Percentiles rank a stretch among this genome's conserved stretches.
These are phyloP conservation scores for Aegilops bicornis DNA, from an alignment of 176 grass and related monocot genomes.

Conservation along the genomic window DNA sequence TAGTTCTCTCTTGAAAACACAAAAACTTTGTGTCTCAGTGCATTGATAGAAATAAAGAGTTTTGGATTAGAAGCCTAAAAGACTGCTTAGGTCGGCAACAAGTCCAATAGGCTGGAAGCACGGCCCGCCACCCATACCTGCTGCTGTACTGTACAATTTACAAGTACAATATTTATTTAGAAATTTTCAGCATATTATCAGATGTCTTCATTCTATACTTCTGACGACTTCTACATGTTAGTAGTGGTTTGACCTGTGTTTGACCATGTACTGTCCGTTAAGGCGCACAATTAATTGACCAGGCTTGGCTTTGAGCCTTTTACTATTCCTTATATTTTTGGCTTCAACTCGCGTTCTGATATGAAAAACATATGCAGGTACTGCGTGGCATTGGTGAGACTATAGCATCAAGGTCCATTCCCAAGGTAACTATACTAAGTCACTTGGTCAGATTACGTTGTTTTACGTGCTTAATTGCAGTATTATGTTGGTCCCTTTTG, in stretches of 20 bases:
- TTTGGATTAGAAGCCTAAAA: background rate
- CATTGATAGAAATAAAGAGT: background rate
- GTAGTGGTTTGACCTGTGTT: conserved; percentile 17
- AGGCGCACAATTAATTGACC: conserved; percentile 1
- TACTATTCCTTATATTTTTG: background rate
- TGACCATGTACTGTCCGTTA: background rate
- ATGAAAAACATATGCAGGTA: conserved; percentile 51
- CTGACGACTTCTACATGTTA: background rate
- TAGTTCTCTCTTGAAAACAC: background rate
- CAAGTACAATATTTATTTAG: background rate
- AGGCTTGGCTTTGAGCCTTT: conserved; percentile 4
- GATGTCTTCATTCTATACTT: background rate
- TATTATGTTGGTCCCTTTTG: conserved; percentile 12
- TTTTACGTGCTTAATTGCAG: background rate
- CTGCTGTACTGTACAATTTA: conserved; percentile 1
- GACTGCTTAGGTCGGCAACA: background rate
- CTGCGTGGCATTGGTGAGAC: conserved; percentile 79
- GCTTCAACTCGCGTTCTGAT: conserved; percentile 16
- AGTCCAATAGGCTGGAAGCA: background rate
- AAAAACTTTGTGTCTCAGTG: background rate
- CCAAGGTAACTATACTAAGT: conserved; percentile 60
- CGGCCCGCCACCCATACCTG: background rate
- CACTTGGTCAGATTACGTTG: conserved; percentile 5
- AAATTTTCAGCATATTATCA: background rate
- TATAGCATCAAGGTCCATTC: conserved; percentile 78